Conservation (phyloP, 169 alveolate species). For the Plasmodium billcollinsi region DNA sequence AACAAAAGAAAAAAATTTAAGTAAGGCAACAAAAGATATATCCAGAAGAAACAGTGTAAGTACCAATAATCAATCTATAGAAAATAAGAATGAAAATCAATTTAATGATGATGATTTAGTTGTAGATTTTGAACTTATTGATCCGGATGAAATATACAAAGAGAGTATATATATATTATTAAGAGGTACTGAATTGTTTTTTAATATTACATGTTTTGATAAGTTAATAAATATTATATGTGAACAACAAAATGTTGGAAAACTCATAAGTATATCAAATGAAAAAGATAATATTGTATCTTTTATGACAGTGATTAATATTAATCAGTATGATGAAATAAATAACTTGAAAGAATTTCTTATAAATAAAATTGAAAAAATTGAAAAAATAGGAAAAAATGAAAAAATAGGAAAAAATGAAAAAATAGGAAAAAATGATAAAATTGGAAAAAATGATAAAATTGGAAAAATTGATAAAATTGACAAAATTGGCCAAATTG, state of each 20-base stretch:
- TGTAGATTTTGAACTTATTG: slow-evolving; percentile 58
- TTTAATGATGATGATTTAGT: slow-evolving; percentile 15
- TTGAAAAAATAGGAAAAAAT: no score
- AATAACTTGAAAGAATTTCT: slow-evolving; percentile 32
- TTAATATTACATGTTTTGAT: slow-evolving; percentile 29
- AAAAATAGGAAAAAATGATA: no score
- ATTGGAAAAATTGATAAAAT: no score
- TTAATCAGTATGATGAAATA: slow-evolving; percentile 67
- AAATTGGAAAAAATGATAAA: no score
- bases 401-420: no score
- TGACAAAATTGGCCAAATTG: no score
- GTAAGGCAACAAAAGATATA: not conserved
- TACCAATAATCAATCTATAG: not conserved
- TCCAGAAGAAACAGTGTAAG: not conserved
- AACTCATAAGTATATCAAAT: slow-evolving; percentile 20
- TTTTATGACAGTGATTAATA: slow-evolving; percentile 51
- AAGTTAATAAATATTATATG: slow-evolving; percentile 41
- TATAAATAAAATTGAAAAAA: slow-evolving; percentile 28
- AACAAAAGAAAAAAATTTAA: not conserved
- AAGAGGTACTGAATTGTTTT: slow-evolving; percentile 28
- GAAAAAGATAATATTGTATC: slow-evolving; percentile 25
- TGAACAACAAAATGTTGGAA: slow-evolving; percentile 74
- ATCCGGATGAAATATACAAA: slow-evolving; percentile 45
- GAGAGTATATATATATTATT: slow-evolving; percentile 45
- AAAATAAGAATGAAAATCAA: not conserved